Evolutionary conservation across 768 basidiomycete species (phyloP).

Genomic region (Phaeotremella skinneri): DNA sequence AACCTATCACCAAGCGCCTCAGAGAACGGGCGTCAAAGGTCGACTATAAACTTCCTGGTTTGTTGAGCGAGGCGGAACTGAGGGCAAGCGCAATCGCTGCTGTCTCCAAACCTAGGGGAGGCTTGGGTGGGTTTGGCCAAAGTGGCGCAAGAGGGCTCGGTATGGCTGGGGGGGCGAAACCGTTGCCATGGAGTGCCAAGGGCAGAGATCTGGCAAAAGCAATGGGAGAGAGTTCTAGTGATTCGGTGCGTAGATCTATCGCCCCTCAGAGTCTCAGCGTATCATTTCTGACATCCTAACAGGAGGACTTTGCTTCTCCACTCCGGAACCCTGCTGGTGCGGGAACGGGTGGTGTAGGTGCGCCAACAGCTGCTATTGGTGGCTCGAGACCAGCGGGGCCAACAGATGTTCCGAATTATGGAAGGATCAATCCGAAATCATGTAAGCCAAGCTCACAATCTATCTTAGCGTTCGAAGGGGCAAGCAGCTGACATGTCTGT

Average conservation of each 20-base stretch:
- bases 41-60: conserved; percentile 36
- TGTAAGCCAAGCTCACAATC: conserved; percentile 17
- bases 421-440: conserved; percentile 31
- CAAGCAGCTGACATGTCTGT: no score
- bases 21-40: conserved; percentile 19
- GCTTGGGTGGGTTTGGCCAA: conserved; percentile 22
- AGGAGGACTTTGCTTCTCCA: conserved; percentile 40
- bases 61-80: conserved; percentile 24
- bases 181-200: conserved; percentile 27
- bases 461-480: no score
- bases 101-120: conserved; percentile 20
- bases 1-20: conserved; percentile 11
- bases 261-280: no score
- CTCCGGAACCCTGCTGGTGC: conserved; percentile 51
- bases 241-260: conserved; percentile 35
- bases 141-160: conserved; percentile 28
- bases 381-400: conserved; percentile 60
- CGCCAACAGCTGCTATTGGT: conserved; percentile 51
- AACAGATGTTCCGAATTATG: conserved; percentile 38
- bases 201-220: conserved; percentile 42
- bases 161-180: conserved; percentile 13
- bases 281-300: conserved; percentile 10
- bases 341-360: conserved; percentile 52
- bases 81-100: conserved; percentile 22
- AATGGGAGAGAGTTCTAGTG: conserved; percentile 45